Conservation (phyloP, 257 asterid species). For the Thymus quinquecostatus region DNA sequence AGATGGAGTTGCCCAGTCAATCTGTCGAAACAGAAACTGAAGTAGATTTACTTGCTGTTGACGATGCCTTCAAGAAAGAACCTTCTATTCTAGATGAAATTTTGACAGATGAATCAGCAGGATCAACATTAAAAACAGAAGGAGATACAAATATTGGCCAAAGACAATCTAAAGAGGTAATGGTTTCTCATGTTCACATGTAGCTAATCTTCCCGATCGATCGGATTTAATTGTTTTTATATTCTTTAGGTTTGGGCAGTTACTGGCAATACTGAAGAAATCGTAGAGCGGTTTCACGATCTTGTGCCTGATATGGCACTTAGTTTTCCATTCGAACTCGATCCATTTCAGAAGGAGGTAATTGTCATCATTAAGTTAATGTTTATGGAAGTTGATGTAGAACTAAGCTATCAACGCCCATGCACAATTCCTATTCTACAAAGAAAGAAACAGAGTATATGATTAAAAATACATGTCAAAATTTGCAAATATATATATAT, state of each 20-base stretch:
- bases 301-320: slow-evolving; percentile 99
- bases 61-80: slow-evolving; percentile 40
- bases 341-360: slow-evolving; percentile 98
- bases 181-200: slow-evolving; percentile 15
- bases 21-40: slow-evolving; percentile 46
- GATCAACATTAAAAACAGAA: slow-evolving; percentile 38
- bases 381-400: background rate
- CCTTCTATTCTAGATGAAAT: slow-evolving; percentile 76
- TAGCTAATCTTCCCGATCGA: slow-evolving; percentile 24
- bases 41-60: slow-evolving; percentile 44
- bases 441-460: too few relatives aligned
- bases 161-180: slow-evolving; percentile 66
- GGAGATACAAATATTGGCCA: slow-evolving; percentile 49
- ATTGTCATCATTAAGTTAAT: slow-evolving; percentile 19
- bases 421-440: too few relatives aligned
- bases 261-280: slow-evolving; percentile 61
- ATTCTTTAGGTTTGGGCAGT: slow-evolving; percentile 76
- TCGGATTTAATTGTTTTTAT: slow-evolving; percentile 25
- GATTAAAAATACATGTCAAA: too few relatives aligned
- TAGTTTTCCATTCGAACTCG: slow-evolving; percentile 88
- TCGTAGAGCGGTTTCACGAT: slow-evolving; percentile 70
- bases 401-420: too few relatives aligned
- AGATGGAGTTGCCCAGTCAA: slow-evolving; percentile 43
- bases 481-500: too few relatives aligned
- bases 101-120: slow-evolving; percentile 61